Evolutionary conservation across 2,329 filamentous ascomycete species (phyloP), one percentile per base, ranked within the genome.

Genomic region (Diaporthe eres): DNA sequence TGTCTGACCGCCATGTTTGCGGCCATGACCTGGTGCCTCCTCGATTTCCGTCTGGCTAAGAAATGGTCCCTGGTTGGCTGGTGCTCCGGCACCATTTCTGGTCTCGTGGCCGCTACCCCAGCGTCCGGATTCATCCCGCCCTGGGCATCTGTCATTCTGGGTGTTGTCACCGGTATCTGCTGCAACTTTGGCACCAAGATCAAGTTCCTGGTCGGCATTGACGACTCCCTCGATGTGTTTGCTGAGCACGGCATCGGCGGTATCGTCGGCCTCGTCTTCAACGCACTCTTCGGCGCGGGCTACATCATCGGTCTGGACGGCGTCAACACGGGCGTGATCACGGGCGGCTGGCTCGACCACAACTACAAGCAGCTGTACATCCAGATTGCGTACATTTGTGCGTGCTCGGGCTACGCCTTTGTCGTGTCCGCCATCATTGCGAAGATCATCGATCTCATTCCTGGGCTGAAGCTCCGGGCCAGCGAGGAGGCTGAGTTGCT

Each of bases 1-100:
- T 98, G 97, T 88, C 84, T 98, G 82, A 97, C 95, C 51, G 96
- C 95, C 83, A 95, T 95, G 88, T 98, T 98, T 81, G 96, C 92
- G 55, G 94, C 95, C 78, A 94, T 97, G 85, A 94, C 95, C 72
- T 99, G 97, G 97, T 95, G 96, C 81, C 86, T 98, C 65, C 95
- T 98, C 81, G 97, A 99, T 90, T 98, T 93, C 91, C 94, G 97
- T 77, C 92, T 98, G 76, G 95, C 95, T 76, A 92, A 92, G 85
- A 98, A 98, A 88, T 98, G 96, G 95, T 98, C 90, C 57, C 92
- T 94, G 85, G 92, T 94, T 78, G 92, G 92, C 79, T 93, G 92
- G 91, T 94, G 92, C 84, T 94, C 92, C 17, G 92, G 92, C 75
- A 90, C 90, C 79, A 94, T 94, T 79, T 93, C 91, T 37, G 92